A percentile compares a stretch with the other conserved stretches of the same genome.
phyloP scores from a whole-genome alignment of 257 asterid species.

The Ilex asprella region DNA sequence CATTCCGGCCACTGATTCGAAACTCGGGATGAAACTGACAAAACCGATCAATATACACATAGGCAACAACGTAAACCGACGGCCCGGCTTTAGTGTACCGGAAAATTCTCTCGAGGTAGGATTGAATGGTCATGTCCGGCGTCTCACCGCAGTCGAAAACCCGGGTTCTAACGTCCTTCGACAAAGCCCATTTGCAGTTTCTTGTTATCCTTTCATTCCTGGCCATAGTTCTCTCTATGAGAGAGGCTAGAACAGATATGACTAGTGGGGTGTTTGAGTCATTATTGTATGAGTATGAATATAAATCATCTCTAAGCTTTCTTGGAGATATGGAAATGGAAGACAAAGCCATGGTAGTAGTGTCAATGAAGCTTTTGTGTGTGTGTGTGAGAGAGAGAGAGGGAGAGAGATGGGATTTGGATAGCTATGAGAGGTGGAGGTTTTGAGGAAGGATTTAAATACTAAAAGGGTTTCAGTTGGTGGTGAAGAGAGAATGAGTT shows the following conservation, averaged over 20 bases:
- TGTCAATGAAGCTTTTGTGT: not conserved
- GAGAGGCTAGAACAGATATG: slow-evolving; percentile 85
- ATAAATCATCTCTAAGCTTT: slow-evolving; percentile 67
- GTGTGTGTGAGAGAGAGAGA: not conserved
- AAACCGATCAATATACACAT: slow-evolving; percentile 75
- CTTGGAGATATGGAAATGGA: slow-evolving; percentile 55
- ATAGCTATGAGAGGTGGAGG: too few relatives aligned
- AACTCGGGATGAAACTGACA: slow-evolving; percentile 66
- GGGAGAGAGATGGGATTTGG: not conserved
- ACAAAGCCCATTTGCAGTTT: slow-evolving; percentile 23
- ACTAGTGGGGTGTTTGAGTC: slow-evolving; percentile 60
- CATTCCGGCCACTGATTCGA: slow-evolving; percentile 62
- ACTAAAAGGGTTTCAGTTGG: too few relatives aligned
- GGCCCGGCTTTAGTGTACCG: slow-evolving; percentile 87
- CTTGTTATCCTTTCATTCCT: slow-evolving; percentile 64
- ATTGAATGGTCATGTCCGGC: slow-evolving; percentile 72
- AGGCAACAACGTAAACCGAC: slow-evolving; percentile 80
- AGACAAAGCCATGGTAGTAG: slow-evolving; percentile 40
- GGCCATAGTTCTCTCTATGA: slow-evolving; percentile 69
- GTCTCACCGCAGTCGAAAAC: slow-evolving; percentile 68
- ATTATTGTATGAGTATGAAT: slow-evolving; percentile 49
- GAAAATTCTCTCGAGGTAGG: slow-evolving; percentile 81
- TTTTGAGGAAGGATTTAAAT: too few relatives aligned
- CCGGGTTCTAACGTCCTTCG: slow-evolving; percentile 29
- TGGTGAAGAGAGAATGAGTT: not conserved